Conservation (phyloP, 2,329 filamentous ascomycete species). For the Colletotrichum sojae region DNA sequence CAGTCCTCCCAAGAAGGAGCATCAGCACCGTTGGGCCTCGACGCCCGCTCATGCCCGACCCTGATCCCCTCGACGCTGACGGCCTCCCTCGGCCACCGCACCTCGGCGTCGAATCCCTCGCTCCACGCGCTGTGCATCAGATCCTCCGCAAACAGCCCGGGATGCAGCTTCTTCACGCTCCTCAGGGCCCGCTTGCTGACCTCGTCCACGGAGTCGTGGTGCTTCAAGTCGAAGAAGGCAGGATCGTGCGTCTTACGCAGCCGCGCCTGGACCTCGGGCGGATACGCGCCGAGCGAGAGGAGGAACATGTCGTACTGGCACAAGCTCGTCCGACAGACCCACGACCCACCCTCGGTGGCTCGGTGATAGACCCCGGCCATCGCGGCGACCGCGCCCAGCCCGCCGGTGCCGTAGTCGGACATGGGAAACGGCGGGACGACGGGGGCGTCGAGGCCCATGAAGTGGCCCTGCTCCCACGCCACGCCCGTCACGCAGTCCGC, state of each 20-base stretch:
- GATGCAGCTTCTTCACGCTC: constrained; percentile 61
- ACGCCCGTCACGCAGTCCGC: constrained; percentile 71
- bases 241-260: constrained; percentile 63
- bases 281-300: constrained; percentile 61
- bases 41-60: constrained; percentile 53
- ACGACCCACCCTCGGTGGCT: constrained; percentile 50
- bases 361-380: constrained; percentile 51
- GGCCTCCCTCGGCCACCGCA: constrained; percentile 57
- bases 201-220: constrained; percentile 71
- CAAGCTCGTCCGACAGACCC: constrained; percentile 52
- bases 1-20: constrained; percentile 67
- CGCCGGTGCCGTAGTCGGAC: constrained; percentile 58
- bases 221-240: constrained; percentile 67
- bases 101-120: constrained; percentile 49
- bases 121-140: constrained; percentile 50
- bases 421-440: constrained; percentile 71
- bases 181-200: constrained; percentile 68
- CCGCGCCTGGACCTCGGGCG: constrained; percentile 60
- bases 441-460: constrained; percentile 69
- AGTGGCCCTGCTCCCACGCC: constrained; percentile 65
- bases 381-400: constrained; percentile 51
- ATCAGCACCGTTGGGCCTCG: constrained; percentile 64
- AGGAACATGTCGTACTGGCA: constrained; percentile 55
- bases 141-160: constrained; percentile 48
- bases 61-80: constrained; percentile 54